Evolutionary conservation across 2,329 filamentous ascomycete species (phyloP), one percentile per base, ranked within the genome.

Genomic region (Sphaerulina populicola): DNA sequence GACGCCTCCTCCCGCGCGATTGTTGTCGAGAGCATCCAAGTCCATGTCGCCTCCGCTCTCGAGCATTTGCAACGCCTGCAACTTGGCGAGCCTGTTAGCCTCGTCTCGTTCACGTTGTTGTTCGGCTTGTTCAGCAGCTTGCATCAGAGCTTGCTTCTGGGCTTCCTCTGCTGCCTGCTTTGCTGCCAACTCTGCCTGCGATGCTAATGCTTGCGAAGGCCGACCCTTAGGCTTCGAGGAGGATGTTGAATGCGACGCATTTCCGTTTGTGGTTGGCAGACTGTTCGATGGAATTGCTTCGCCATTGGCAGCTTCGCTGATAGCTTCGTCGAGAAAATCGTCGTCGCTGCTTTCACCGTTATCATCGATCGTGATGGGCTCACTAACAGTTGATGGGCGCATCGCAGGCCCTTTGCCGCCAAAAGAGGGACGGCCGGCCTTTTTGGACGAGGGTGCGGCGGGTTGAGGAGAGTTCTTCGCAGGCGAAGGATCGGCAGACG

Each of bases 271-370:
- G 27, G 41, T 37, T 6, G 39, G 49, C 33, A 39, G 44, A 9
- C 36, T 31, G 38, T 53, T 49, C 27, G 11, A 30, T 11, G 31
- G 8, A 35, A n/a, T 9, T 11, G 44, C 47, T 29, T 33, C 42
- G 23, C 56, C 54, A 27, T 52, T 55, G 3, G 44, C 56, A 80
- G 78, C n/a, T 71, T 80, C 46, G 76, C 80, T 57, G 78, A 82
- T 56, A 78, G 83, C 62, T 80, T 82, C 61, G 12, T 49, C 49
- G 8, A 56, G 47, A 33, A 52, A 55, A 29, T 58, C 54, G 12
- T 49, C 48, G 23, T 60, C 57, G 21, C 49, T 52, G 9, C 56
- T 56, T 12, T 59, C 53, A 31, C 55, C 51, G 14, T 65, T 62
- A 18, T 62, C 63, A 6, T 69, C 62, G 31, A 68, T 62, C n/a